These are phyloP conservation scores for Pholiota microspora DNA, from an alignment of 768 basidiomycete genomes.

Conservation along the genomic window DNA sequence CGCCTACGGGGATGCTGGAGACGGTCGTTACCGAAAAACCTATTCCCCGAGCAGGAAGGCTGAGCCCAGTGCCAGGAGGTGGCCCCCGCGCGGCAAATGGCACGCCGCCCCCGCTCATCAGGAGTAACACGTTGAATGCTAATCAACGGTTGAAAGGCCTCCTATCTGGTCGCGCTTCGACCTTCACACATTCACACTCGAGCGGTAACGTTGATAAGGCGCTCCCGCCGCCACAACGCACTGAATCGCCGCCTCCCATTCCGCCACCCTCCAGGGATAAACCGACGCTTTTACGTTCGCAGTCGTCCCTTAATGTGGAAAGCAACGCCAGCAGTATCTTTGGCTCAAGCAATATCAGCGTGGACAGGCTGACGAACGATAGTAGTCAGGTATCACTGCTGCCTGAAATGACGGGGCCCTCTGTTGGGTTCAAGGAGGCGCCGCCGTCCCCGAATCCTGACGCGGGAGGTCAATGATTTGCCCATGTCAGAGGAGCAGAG, in stretches of 20 bases:
- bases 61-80: constrained; percentile 2
- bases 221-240: constrained; percentile 21
- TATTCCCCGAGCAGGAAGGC: constrained; percentile 34
- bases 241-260: constrained; percentile 22
- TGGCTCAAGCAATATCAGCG: neutral
- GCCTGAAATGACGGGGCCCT: neutral
- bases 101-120: constrained; percentile 25
- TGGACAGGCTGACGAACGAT: neutral
- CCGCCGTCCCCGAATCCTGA: constrained; percentile 8
- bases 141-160: constrained; percentile 49
- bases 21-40: constrained; percentile 82
- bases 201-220: constrained; percentile 18
- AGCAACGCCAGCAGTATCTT: neutral
- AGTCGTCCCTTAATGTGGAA: neutral
- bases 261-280: constrained; percentile 25
- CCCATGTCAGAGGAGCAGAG: neutral
- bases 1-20: constrained; percentile 78
- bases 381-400: neutral
- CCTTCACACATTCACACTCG: constrained; percentile 29
- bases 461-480: neutral
- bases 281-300: constrained; percentile 10
- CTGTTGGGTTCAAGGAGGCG: constrained; percentile 15
- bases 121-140: constrained; percentile 38
- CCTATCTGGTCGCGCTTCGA: constrained; percentile 36
- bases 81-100: neutral